Base-by-base conservation (phyloP, 352 stramenopile species). In the Globisporangium parvum region DNA sequence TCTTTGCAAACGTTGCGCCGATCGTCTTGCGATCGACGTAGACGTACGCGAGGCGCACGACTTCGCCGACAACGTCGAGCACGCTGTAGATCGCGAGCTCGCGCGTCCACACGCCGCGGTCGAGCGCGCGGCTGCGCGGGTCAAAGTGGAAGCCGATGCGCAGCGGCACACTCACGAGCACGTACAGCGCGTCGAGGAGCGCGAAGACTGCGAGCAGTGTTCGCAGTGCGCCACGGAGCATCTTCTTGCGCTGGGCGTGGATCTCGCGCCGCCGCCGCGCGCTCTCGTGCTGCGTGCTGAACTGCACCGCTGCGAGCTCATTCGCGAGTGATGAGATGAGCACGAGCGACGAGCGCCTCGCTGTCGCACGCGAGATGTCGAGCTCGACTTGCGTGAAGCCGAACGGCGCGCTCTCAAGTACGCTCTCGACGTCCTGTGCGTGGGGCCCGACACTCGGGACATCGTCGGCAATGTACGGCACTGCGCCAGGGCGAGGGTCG, bases 81-180 rank as follows among this genome's bases (percentile, higher is more conserved):
- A 49, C 20, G 1, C 67, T 77, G 26, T 75, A 69, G 3, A 63
- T 20, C 5, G 65, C 35, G 17, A 78, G 57, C 10, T 65, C 62
- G 18, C 42, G 18, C 6, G 60, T 56, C 70, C 72, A 82, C 2
- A 21, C 31, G 45, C 63, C 47, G 23, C 45, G 24, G 11, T 53
- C 28, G 3, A 28, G 18, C 1, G 49, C n/a, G 15, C 21, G 57
- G 20, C 68, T 57, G 54, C 53, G 70, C 18, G 71, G 64, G 28
- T 84, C 71, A 21, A 81, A 81, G 31, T 67, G 50, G 41, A 80
- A 83, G 2, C 71, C 71, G 24, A 81, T 44, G 0, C 69, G 73
- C 14, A 77, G 47, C 14, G 71, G 69, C 47, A 73, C 55, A 42
- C 44, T 67, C 45, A 77, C 40, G 31, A 84, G 52, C 15, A 81